Conservation (phyloP, 306 rosid species). For the Spatholobus suberectus region DNA sequence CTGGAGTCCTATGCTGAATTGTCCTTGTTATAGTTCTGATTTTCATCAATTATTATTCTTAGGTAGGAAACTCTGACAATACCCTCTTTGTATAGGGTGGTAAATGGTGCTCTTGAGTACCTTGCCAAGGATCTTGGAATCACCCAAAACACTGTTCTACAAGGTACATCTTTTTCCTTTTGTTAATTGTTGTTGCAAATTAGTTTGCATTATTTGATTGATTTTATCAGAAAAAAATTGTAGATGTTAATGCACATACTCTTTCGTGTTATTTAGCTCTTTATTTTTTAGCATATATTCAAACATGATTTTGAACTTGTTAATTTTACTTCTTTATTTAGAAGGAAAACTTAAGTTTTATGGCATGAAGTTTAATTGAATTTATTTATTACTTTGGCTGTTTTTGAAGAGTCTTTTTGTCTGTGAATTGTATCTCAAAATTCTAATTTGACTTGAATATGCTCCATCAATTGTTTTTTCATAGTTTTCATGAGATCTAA, state of each 20-base stretch:
- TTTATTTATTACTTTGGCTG: conserved; percentile 5
- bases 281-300: background rate
- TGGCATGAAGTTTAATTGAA: conserved; percentile 28
- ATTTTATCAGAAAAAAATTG: background rate
- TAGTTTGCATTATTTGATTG: conserved; percentile 1
- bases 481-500: conserved; percentile 36
- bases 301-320: background rate
- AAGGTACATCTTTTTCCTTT: conserved; percentile 56
- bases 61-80: conserved; percentile 36
- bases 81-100: conserved; percentile 72
- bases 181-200: background rate
- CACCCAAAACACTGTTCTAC: conserved; percentile 69
- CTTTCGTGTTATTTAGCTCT: background rate
- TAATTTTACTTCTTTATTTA: conserved; percentile 12
- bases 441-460: conserved; percentile 18
- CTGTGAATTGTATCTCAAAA: background rate
- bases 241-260: background rate
- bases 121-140: conserved; percentile 91
- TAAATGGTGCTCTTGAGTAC: conserved; percentile 94
- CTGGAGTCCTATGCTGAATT: conserved; percentile 20
- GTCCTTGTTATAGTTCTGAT: conserved; percentile 16
- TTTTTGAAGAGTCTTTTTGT: background rate
- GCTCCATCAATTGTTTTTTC: conserved; percentile 4
- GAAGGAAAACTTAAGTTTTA: background rate
- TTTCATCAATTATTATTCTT: conserved; percentile 18